Evolutionary conservation across 495 filamentous ascomycete species (phyloP).

Genomic region (Penicillium bovifimosum): DNA sequence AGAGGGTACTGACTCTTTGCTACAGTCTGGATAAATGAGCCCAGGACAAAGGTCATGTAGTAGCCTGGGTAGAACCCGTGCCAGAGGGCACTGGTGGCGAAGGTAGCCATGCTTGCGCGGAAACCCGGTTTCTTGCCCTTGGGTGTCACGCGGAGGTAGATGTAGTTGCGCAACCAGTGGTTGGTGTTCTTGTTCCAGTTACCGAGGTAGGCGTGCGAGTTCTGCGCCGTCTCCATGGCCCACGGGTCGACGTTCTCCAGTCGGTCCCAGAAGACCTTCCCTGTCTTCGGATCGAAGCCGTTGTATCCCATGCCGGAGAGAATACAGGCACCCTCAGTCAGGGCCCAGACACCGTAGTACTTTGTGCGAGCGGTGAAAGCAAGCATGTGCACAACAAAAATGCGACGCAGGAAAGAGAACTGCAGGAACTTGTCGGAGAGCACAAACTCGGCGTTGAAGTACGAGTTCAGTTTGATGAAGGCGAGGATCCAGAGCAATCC

Average conservation of each 20-base stretch:
- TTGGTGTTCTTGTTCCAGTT: constrained; percentile 99
- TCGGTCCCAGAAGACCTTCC: constrained; percentile 81
- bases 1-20: constrained; percentile 67
- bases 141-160: constrained; percentile 93
- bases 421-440: constrained; percentile 57
- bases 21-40: constrained; percentile 82
- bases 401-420: constrained; percentile 62
- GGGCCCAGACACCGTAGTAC: constrained; percentile 92
- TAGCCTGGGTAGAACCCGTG: constrained; percentile 98
- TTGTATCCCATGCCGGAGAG: constrained; percentile 92
- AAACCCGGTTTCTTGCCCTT: constrained; percentile 96
- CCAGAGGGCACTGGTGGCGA: constrained; percentile 91
- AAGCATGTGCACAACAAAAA: constrained; percentile 77
- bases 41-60: constrained; percentile 84
- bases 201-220: constrained; percentile 79
- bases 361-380: constrained; percentile 75
- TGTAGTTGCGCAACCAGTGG: constrained; percentile 90
- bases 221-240: constrained; percentile 82
- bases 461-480: constrained; percentile 69
- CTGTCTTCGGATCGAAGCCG: constrained; percentile 76
- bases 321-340: constrained; percentile 94
- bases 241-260: constrained; percentile 80
- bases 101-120: constrained; percentile 88
- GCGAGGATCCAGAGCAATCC: constrained; percentile 74
- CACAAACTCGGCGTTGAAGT: constrained; percentile 56